Evolutionary conservation across 2,329 filamentous ascomycete genomes (phyloP).

Genomic region (Colletotrichum sp.): DNA sequence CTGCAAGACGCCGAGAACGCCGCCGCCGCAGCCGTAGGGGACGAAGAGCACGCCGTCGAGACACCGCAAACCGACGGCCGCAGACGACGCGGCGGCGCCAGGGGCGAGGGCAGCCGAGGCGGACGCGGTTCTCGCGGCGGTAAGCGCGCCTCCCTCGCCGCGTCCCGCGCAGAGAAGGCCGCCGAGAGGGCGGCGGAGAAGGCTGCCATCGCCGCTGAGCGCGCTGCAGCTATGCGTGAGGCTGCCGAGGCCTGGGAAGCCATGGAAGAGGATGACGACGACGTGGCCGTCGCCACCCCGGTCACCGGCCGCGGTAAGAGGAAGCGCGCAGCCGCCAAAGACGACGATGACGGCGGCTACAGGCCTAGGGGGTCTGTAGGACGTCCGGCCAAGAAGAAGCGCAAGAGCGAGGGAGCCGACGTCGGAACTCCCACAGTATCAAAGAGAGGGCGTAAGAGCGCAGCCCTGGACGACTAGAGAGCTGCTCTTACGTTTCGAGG

Average conservation of each 20-base stretch:
- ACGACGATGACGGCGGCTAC: conserved; percentile 63
- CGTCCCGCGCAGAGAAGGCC: conserved; percentile 34
- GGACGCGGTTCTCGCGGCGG: conserved; percentile 23
- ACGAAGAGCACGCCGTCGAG: conserved; percentile 42
- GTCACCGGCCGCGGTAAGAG: conserved; percentile 43
- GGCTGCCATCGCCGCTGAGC: conserved; percentile 28
- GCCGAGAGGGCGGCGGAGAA: conserved; percentile 42
- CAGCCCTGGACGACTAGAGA: conserved; percentile 10
- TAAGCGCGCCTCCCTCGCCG: conserved; percentile 36
- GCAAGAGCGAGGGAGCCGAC: conserved; percentile 55
- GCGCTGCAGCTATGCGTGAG: conserved; percentile 30
- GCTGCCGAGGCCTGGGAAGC: conserved; percentile 27
- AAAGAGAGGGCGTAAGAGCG: conserved; percentile 37
- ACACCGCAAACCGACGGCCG: conserved; percentile 25
- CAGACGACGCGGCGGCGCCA: conserved; percentile 23
- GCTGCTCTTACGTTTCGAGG: background rate
- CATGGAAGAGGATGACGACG: conserved; percentile 10
- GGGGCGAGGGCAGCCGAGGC: conserved; percentile 12
- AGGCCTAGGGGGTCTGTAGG: conserved; percentile 58
- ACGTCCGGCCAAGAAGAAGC: conserved; percentile 62
- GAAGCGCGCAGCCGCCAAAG: conserved; percentile 43
- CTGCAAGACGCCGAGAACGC: conserved; percentile 72
- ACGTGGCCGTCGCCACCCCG: conserved; percentile 30
- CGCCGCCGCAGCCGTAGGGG: conserved; percentile 35
- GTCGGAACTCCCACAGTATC: conserved; percentile 31